Conservation (phyloP, 2,329 filamentous ascomycete genomes). For the Aspergillus fischeri region DNA sequence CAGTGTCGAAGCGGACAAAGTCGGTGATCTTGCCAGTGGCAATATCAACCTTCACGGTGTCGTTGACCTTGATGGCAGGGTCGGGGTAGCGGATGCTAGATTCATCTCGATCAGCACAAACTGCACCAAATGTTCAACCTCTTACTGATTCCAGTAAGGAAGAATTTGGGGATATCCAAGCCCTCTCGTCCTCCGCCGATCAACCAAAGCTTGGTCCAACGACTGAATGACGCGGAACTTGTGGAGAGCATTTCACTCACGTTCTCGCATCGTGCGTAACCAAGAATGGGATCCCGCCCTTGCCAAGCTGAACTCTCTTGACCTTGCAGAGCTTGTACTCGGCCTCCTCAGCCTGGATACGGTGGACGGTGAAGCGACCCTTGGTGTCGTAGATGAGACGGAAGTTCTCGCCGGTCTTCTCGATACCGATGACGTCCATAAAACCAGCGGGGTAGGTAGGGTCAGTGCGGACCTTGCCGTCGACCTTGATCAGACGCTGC, state of each 20-base stretch:
- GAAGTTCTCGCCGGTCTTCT: constrained; percentile 99
- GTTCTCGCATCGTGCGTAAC: constrained; percentile 99
- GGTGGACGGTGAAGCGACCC: constrained; percentile 99
- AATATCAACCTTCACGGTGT: constrained; percentile 99
- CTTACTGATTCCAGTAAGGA: constrained; percentile 34
- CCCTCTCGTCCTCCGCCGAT: constrained; percentile 42
- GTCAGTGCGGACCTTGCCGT: constrained; percentile 99
- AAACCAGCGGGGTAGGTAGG: constrained; percentile 94
- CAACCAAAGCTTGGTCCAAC: constrained; percentile 99
- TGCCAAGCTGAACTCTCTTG: constrained; percentile 98
- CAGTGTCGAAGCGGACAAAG: constrained; percentile 98
- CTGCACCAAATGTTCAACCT: constrained; percentile 15
- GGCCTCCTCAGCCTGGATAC: constrained; percentile 97
- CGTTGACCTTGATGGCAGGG: constrained; percentile 98
- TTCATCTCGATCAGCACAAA: constrained; percentile 29
- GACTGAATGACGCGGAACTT: constrained; percentile 95
- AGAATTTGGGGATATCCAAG: constrained; percentile 14
- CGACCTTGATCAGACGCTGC: constrained; percentile 99
- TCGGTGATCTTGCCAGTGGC: constrained; percentile 96
- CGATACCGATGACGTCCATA: constrained; percentile 99
- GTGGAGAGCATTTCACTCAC: constrained; percentile 68
- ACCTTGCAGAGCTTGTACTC: constrained; percentile 99
- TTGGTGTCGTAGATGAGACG: constrained; percentile 99
- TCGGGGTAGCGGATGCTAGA: constrained; percentile 98
- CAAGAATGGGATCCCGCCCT: constrained; percentile 99